Base-by-base conservation (phyloP, 2,329 filamentous ascomycete species). In the Trichoderma arundinaceum region DNA sequence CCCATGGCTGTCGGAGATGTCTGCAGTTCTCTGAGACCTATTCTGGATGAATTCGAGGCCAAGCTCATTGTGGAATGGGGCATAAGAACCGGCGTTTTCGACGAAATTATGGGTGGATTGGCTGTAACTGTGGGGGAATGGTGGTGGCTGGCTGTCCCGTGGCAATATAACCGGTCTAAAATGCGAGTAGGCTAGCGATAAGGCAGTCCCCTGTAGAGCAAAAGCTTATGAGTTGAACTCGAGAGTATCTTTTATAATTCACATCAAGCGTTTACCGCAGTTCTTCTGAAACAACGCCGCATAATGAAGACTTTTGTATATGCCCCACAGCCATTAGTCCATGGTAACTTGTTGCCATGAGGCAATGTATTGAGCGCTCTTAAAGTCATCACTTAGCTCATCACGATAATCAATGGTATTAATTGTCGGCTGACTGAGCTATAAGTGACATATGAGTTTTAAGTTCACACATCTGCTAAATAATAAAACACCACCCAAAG, bases 11-110 rank as follows among this genome's bases (percentile, higher is more conserved):
- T 84, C 0, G 73, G 78, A 10, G 84, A 82, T 8, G 81, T 90
- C 39, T 83, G 83, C 51, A 79, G 80, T 22, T 80, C 85, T 33
- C 81, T 91, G 64, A 82, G 81, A 35, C 85, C 86, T 0, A 80
- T 85, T 12, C 72, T 91, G 1, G 88, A 90, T 74, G 78, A 80
- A 12, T 91, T 89, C 72, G 89, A 92, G 74, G 82, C 86, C 10
- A 78, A 82, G 67, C 69, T 88, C 60, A 79, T 89, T 7, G 72
- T 89, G 59, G 76, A 82, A 4, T 92, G 89, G 89, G 84, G 85
- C 4, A 79, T 79, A 67, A 69, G 77, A 22, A 78, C 84, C 2
- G 88, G 86, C 0, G 71, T 89, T 1, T 72, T 89, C 8, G 76
- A 77, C 65, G 75, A 77, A 59, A 76, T 81, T 41, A 74, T 79